A percentile compares a stretch with the other conserved stretches of the same genome.
Evolutionary conservation across 2,329 filamentous ascomycete genomes (phyloP).

Genomic region (Ilyonectria mors-panacis): DNA sequence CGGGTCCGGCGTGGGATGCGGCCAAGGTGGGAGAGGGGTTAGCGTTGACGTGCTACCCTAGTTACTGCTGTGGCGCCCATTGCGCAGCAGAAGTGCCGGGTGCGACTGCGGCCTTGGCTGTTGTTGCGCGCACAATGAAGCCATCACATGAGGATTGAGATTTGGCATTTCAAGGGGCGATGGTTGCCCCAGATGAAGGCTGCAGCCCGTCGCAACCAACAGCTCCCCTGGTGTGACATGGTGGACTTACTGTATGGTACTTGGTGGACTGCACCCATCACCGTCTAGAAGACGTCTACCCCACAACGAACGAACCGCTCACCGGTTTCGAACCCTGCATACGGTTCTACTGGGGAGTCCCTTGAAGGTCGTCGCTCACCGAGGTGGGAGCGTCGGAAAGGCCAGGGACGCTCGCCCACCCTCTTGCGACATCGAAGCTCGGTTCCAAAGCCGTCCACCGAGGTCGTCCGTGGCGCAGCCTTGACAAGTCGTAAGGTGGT

Average conservation of each 20-base stretch:
- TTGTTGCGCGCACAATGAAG: neutral
- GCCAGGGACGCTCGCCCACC: conserved; percentile 5
- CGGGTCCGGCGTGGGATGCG: conserved; percentile 41
- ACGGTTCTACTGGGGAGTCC: conserved; percentile 14
- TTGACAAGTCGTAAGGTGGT: conserved; percentile 21
- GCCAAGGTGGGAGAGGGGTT: conserved; percentile 11
- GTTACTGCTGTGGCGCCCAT: neutral
- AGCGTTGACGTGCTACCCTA: conserved; percentile 35
- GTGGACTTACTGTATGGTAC: neutral
- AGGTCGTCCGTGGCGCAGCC: conserved; percentile 9
- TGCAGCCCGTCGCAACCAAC: conserved; percentile 8
- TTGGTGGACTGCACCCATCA: neutral
- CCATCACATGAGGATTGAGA: conserved; percentile 1
- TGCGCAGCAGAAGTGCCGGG: neutral
- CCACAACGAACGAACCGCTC: conserved; percentile 24
- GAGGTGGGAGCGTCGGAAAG: conserved; percentile 23
- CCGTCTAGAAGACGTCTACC: conserved; percentile 31
- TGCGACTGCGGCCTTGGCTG: neutral
- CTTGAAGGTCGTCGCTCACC: conserved; percentile 21
- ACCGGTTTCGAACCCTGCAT: conserved; percentile 32
- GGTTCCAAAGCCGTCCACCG: conserved; percentile 18
- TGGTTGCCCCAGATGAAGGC: neutral
- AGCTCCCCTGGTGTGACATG: neutral
- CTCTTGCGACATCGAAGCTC: conserved; percentile 17
- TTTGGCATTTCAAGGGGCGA: neutral